Evolutionary conservation across 2,329 filamentous ascomycete species (phyloP).

Genomic region (Hawksworthiomyces lignivorus): DNA sequence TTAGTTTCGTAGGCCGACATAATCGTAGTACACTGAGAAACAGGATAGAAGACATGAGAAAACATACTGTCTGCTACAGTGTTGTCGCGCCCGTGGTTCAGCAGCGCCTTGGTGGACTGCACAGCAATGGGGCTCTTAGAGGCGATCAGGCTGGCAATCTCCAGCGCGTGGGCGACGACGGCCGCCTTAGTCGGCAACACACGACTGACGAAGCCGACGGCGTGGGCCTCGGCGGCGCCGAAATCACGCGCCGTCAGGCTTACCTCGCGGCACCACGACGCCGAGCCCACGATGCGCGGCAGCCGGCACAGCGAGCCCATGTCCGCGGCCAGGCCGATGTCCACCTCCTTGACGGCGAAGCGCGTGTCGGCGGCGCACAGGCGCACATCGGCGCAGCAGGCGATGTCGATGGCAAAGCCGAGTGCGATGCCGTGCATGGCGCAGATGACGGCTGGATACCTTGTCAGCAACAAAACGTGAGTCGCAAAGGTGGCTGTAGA

Average conservation of each 20-base stretch:
- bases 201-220: constrained; percentile 62
- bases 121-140: constrained; percentile 82
- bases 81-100: constrained; percentile 77
- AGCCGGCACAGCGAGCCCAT: constrained; percentile 68
- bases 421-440: constrained; percentile 72
- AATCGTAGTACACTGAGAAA: too few species aligned
- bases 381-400: constrained; percentile 62
- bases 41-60: too few species aligned
- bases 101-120: constrained; percentile 76
- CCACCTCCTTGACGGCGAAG: constrained; percentile 72
- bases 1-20: neutral
- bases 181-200: constrained; percentile 57
- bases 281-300: constrained; percentile 63
- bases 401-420: constrained; percentile 70
- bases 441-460: constrained; percentile 68
- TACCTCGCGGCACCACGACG: constrained; percentile 75
- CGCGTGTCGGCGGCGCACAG: constrained; percentile 52
- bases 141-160: constrained; percentile 59
- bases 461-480: too few species aligned
- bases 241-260: constrained; percentile 65
- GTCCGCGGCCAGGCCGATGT: constrained; percentile 73
- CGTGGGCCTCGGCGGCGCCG: constrained; percentile 57
- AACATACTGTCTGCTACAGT: constrained; percentile 64
- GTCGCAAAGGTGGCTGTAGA: too few species aligned
- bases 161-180: constrained; percentile 54